Percentiles rank a stretch among this genome's conserved stretches.
Conservation (phyloP, 371 early-diverging fungal species). For the Amoeboaphelidium protococcarum region DNA sequence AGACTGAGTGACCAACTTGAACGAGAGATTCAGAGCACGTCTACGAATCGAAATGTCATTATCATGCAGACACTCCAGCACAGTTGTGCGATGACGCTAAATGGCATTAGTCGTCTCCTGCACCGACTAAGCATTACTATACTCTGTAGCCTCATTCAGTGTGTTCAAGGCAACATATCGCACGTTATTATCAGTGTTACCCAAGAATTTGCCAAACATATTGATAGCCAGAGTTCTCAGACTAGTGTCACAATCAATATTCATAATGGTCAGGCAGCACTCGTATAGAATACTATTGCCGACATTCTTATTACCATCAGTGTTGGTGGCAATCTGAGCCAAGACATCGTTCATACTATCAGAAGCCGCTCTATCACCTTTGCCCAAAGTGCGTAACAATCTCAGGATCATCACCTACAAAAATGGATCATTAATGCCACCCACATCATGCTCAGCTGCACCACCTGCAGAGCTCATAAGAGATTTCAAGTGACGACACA, state of each 20-base stretch:
- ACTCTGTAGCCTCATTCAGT: conserved; percentile 43
- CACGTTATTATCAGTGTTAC: conserved; percentile 85
- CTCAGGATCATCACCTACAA: conserved; percentile 80
- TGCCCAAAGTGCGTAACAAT: conserved; percentile 61
- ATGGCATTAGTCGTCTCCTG: conserved; percentile 61
- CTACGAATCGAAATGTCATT: conserved; percentile 84
- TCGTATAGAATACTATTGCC: conserved; percentile 91
- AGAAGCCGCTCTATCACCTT: conserved; percentile 50
- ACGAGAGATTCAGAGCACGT: conserved; percentile 79
- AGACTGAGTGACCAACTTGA: conserved; percentile 67
- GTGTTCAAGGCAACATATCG: conserved; percentile 69
- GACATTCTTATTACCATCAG: conserved; percentile 78
- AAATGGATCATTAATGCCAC: conserved; percentile 86
- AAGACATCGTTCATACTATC: conserved; percentile 89
- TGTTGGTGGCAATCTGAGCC: conserved; percentile 84
- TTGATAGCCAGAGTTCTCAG: conserved; percentile 84
- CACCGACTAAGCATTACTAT: not conserved
- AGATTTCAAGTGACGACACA: conserved; percentile 64
- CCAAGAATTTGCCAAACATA: conserved; percentile 79
- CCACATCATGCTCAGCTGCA: conserved; percentile 88
- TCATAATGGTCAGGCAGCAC: conserved; percentile 80
- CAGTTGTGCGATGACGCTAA: conserved; percentile 86
- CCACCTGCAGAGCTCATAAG: conserved; percentile 49
- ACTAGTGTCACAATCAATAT: conserved; percentile 65
- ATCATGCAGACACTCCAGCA: conserved; percentile 82